A percentile compares a stretch with the other conserved stretches of the same genome.
These are phyloP conservation scores for Forsythia suspensa DNA, from an alignment of 257 asterid species.

Conservation along the genomic window DNA sequence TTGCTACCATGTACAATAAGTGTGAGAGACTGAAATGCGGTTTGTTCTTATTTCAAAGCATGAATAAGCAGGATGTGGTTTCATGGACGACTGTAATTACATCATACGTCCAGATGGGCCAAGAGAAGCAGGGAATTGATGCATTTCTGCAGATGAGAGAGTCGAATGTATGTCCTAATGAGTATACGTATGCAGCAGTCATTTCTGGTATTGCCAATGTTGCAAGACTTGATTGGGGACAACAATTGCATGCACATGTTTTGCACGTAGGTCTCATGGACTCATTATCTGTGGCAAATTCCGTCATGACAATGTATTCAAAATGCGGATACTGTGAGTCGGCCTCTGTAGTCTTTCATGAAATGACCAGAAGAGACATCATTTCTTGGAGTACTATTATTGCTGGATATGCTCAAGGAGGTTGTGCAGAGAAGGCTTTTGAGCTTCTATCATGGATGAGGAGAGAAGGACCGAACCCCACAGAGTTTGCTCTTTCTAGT, in stretches of 20 bases:
- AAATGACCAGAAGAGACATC: slow-evolving; percentile 61
- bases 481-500: slow-evolving; percentile 77
- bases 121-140: slow-evolving; percentile 54
- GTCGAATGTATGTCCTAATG: slow-evolving; percentile 59
- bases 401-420: slow-evolving; percentile 82
- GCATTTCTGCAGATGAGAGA: slow-evolving; percentile 63
- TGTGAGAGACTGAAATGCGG: slow-evolving; percentile 69
- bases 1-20: slow-evolving; percentile 80
- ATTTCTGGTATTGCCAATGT: slow-evolving; percentile 69
- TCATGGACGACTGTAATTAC: slow-evolving; percentile 81
- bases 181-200: slow-evolving; percentile 78
- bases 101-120: slow-evolving; percentile 64
- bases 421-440: slow-evolving; percentile 67
- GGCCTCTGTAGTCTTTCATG: slow-evolving; percentile 52
- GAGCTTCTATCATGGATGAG: slow-evolving; percentile 74
- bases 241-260: slow-evolving; percentile 73
- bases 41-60: slow-evolving; percentile 52
- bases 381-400: slow-evolving; percentile 89
- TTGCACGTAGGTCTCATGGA: slow-evolving; percentile 48
- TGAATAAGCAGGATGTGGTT: slow-evolving; percentile 76
- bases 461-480: slow-evolving; percentile 78
- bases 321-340: slow-evolving; percentile 52
- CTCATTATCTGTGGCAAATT: slow-evolving; percentile 71
- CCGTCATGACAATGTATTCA: slow-evolving; percentile 77
- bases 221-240: slow-evolving; percentile 69